Evolutionary conservation across 2,329 filamentous ascomycete species (phyloP).

Genomic region (Exophiala xenobiotica): DNA sequence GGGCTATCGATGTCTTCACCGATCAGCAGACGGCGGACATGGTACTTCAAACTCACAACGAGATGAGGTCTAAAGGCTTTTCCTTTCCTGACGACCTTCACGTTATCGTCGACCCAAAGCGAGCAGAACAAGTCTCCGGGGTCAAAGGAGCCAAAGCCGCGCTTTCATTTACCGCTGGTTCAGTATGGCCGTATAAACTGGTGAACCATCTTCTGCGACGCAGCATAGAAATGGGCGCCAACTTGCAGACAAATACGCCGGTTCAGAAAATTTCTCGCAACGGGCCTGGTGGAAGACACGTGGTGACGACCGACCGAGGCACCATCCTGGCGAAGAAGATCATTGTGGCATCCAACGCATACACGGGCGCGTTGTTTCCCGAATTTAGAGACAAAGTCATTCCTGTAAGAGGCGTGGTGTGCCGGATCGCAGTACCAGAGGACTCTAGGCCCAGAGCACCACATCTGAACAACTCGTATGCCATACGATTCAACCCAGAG

Average conservation of each 20-base stretch:
- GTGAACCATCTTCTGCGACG: slow-evolving; percentile 68
- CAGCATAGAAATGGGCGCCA: slow-evolving; percentile 52
- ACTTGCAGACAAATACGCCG: slow-evolving; percentile 55
- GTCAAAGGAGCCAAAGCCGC: slow-evolving; percentile 40
- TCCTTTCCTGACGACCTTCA: slow-evolving; percentile 34
- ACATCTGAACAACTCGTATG: slow-evolving; percentile 54
- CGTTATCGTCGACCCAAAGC: slow-evolving; percentile 25
- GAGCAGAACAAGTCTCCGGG: slow-evolving; percentile 32
- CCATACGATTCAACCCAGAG: slow-evolving; percentile 57
- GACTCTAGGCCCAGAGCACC: slow-evolving; percentile 26
- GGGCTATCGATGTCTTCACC: slow-evolving; percentile 42
- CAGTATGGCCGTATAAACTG: slow-evolving; percentile 71
- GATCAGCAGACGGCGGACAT: slow-evolving; percentile 35
- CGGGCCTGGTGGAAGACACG: slow-evolving; percentile 49
- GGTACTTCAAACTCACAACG: slow-evolving; percentile 35
- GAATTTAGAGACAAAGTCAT: slow-evolving; percentile 69
- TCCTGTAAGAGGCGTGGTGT: slow-evolving; percentile 63
- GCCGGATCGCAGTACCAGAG: slow-evolving; percentile 46
- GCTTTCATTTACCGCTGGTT: slow-evolving; percentile 37
- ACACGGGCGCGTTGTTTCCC: slow-evolving; percentile 74
- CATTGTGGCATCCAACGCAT: slow-evolving; percentile 78
- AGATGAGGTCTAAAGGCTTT: slow-evolving; percentile 32
- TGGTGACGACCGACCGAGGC: slow-evolving; percentile 72
- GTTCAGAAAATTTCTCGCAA: slow-evolving; percentile 36
- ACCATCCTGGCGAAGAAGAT: slow-evolving; percentile 61